Evolutionary conservation across 805 yeast genomes (phyloP), one percentile per base, ranked within the genome.

Genomic region (Blastobotrys peoriensis): DNA sequence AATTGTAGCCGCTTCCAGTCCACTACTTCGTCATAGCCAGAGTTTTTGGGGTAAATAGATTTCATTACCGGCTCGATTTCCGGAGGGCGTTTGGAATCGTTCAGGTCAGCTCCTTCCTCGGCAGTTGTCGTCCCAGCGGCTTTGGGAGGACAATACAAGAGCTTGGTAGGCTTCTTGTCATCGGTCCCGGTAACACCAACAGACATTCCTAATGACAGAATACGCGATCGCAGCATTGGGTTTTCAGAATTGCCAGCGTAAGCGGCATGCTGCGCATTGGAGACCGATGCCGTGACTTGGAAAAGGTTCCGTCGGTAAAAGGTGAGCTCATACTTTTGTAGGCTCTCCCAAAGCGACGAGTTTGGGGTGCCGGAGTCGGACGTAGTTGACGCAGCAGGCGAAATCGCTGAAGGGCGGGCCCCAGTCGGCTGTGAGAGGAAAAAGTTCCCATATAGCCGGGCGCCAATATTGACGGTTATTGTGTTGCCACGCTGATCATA

Each of bases 1-100:
- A 62, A 62, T 43, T 55, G 61, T 25, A 62, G 41, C 16, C 63
- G 58, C 28, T 62, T 60, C 65, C 66, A 61, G 38, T 45, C 46
- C 2, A 60, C 53, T 4, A 56, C 59, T 22, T 56, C 58, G 35
- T 54, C 56, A 35, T 53, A 53, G 22, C 55, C 55, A 10, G 57
- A 45, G 38, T 50, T 41, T 16, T 52, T 52, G 27, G 58, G 58
- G 13, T 54, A 41, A 9, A 56, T 45, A 8, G 44, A 39, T 47
- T 56, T 56, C 16, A 51, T 51, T 3, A 59, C 55, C 9, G 57
- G 59, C 33, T 49, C 57, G 18, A 43, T 43, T 17, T 43, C 45
- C 8, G 30, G 10, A 8, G 30, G 30, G 16, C 20, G 30, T n/a
- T 27, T 35, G 15, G 17, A 5, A 41, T 16, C 6, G 13, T 18